Percentiles rank a stretch among this genome's conserved stretches.
Conservation (phyloP, 164 flowering plant species). For the Litsea cubeba region DNA sequence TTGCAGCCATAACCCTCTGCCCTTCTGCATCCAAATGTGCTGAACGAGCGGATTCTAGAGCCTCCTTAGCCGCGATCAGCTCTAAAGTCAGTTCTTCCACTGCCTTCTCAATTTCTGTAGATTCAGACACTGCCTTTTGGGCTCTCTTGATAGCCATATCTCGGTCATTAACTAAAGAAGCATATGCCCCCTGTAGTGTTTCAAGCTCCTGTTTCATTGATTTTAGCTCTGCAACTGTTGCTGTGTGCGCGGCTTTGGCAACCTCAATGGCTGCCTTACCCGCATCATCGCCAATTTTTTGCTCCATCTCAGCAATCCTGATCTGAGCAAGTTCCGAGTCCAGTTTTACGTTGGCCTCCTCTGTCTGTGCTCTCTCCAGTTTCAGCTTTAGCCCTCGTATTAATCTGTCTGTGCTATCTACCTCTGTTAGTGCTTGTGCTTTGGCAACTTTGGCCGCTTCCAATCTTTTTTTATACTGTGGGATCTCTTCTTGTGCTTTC, state of each 20-base stretch:
- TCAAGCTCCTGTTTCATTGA: constrained; percentile 70
- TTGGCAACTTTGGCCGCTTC: constrained; percentile 72
- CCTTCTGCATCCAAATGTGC: constrained; percentile 90
- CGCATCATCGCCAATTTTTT: constrained; percentile 77
- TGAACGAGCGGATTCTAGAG: constrained; percentile 74
- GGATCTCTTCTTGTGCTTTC: constrained; percentile 70
- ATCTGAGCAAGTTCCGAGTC: constrained; percentile 78
- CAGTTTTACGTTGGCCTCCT: constrained; percentile 81
- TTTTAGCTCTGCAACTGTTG: constrained; percentile 62
- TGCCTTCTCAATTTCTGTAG: constrained; percentile 68
- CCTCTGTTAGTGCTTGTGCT: constrained; percentile 48
- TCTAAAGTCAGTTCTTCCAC: constrained; percentile 83
- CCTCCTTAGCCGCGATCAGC: constrained; percentile 66
- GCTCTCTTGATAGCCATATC: constrained; percentile 52
- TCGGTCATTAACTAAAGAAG: constrained; percentile 48
- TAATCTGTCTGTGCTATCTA: constrained; percentile 68
- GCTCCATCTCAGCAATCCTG: constrained; percentile 73
- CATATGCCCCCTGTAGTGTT: constrained; percentile 39
- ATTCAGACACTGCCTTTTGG: constrained; percentile 48
- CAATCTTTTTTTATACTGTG: constrained; percentile 40
- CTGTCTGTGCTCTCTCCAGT: constrained; percentile 80
- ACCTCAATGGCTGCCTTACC: constrained; percentile 88
- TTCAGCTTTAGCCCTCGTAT: constrained; percentile 74
- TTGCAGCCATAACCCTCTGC: constrained; percentile 64
- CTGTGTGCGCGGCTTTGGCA: constrained; percentile 58